Base-by-base conservation (phyloP, 495 filamentous ascomycete genomes). In the Penicillium dipodomyicola region DNA sequence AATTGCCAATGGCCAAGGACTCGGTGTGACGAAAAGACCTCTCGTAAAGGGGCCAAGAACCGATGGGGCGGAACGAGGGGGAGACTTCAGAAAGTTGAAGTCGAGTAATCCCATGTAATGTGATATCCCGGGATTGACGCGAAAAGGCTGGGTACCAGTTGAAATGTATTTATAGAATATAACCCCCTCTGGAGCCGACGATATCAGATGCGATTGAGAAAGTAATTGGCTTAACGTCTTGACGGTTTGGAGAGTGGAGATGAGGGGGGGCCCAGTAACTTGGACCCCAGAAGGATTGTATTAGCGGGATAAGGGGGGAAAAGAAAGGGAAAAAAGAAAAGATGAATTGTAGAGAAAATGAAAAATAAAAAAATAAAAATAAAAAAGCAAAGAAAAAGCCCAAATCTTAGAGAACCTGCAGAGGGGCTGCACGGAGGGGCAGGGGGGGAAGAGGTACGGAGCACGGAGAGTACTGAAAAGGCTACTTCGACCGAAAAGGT, bases 81-180 rank as follows among this genome's bases (percentile, higher is more conserved):
- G 17, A 23, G 6, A 29, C 7, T 1, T 29, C 7, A 29, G 27
- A 29, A 29, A 25, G 23, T 30, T 17, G 49, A 10, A 19, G 35
- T 15, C 25, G 44, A 47, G 9, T 47, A 47, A 47, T 47, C 14
- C 44, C 44, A 25, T 9, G 30, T 33, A 39, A 39, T 17, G 44
- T 14, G 25, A 45, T 46, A 42, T 39, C 23, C 35, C 35, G n/a
- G n/a, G 15, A 39, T 19, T 33, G 52, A 40, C 44, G 44, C 9
- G 35, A 5, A 15, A 39, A 17, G 44, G 14, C 30, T 32, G 30
- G 8, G 35, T 45, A 41, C 20, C 23, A 8, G 44, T 46, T 19
- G 45, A 40, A 53, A 58, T 55, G 54, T 65, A 65, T 63, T 63
- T 55, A 63, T 65, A 63, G 63, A 65, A 65, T 43, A 27, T 29